Conservation (phyloP, 1,284 basidiomycete genomes). For the Trametes hirsuta region DNA sequence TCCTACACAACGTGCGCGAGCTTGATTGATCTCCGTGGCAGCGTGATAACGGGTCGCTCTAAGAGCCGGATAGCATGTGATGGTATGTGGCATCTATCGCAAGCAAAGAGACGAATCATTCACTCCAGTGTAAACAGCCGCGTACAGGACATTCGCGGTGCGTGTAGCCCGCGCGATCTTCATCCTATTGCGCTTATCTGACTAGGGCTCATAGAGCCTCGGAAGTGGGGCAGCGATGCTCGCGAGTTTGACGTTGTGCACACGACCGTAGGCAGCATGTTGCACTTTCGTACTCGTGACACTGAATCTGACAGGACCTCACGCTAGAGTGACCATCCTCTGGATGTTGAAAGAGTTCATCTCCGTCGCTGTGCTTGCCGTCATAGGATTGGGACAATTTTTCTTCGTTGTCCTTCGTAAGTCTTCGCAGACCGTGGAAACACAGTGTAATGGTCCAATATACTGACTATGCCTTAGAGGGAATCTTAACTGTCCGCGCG, state of each 20-base stretch:
- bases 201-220: neutral
- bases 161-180: neutral
- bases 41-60: slow-evolving; percentile 7
- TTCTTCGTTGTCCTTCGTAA: slow-evolving; percentile 8
- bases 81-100: slow-evolving; percentile 1
- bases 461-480: slow-evolving; percentile 3
- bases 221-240: slow-evolving; percentile 9
- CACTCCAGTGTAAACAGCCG: neutral
- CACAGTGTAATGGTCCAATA: neutral
- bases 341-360: neutral
- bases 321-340: slow-evolving; percentile 6
- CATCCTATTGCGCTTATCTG: neutral
- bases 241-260: slow-evolving; percentile 12
- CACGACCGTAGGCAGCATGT: slow-evolving; percentile 6
- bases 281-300: too few relatives aligned
- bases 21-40: neutral
- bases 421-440: neutral
- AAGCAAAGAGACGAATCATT: neutral
- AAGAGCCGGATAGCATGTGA: slow-evolving; percentile 9
- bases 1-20: neutral
- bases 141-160: slow-evolving; percentile 14
- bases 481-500: slow-evolving; percentile 11
- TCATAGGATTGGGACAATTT: neutral
- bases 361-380: neutral
- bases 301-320: neutral